These are phyloP conservation scores for Hypoxylon sp. DNA, from an alignment of 2,329 filamentous ascomycete species.

Conservation along the genomic window DNA sequence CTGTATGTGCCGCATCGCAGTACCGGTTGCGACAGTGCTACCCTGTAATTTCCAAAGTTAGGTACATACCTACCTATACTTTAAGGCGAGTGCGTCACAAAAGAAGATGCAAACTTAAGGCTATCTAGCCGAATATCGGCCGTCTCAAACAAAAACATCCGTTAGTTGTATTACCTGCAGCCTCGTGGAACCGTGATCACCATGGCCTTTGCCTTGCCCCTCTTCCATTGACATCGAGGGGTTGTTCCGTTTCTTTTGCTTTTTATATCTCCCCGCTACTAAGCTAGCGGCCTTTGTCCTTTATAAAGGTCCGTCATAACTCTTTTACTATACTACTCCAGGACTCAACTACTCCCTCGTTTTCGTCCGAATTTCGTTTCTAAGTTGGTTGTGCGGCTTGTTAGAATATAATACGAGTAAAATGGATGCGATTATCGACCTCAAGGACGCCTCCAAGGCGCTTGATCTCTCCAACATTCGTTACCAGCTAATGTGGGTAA, in stretches of 20 bases:
- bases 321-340: not conserved
- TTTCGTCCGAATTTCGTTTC: not conserved
- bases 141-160: conserved; percentile 10
- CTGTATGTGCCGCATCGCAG: conserved; percentile 11
- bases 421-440: conserved; percentile 94
- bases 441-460: conserved; percentile 86
- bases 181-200: conserved; percentile 9
- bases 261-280: conserved; percentile 12
- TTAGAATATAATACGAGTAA: not conserved
- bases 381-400: not conserved
- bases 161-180: conserved; percentile 7
- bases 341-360: not conserved
- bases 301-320: not conserved
- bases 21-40: conserved; percentile 22
- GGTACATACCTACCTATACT: too few relatives aligned
- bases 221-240: conserved; percentile 16
- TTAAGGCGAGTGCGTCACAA: not conserved
- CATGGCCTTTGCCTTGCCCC: conserved; percentile 15
- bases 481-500: conserved; percentile 87
- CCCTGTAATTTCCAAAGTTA: conserved; percentile 8
- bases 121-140: conserved; percentile 27
- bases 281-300: conserved; percentile 12
- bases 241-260: not conserved
- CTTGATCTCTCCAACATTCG: conserved; percentile 93
- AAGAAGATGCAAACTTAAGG: conserved; percentile 11